Base-by-base conservation (phyloP, 1,284 basidiomycete genomes). In the Spongiforma sp. region DNA sequence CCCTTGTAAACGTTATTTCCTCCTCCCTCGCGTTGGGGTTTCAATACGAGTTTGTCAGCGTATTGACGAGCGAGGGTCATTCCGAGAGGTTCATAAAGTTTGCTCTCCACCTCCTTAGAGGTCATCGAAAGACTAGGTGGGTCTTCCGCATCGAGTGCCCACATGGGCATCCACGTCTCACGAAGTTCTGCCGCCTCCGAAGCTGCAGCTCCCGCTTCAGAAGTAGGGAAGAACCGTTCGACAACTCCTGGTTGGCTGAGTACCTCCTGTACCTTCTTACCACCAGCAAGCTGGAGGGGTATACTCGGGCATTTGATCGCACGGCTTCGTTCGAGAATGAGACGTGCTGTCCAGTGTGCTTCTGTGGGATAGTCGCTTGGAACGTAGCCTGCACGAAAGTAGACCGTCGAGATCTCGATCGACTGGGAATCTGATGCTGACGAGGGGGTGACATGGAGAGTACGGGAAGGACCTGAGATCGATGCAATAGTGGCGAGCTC, bases 301-400 rank as follows among this genome's bases (percentile, higher is more conserved):
- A 99, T 87, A 2, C 89, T 89, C 0, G 97, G 97, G 73, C 96
- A 99, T 71, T 99, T 98, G 82, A 98, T 96, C 0, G 98, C 95
- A 41, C 77, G 80, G 19, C 91, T 93, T 33, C 87, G 82, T 74
- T 98, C 95, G 30, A 99, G 83, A 19, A 86, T 77, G 69, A 92
- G 85, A 4, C 96, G 89, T 3, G 89, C 91, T 5, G 80, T 76
- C 82, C 94, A 99, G 28, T 88, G 79, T 5, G 76, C 56, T 0
- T 82, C 73, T 0, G 86, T 84, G 0, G 87, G 84, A 78, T 93
- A 96, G 77, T 99, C 96, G 33, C 80, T 84, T 0, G 96, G 96
- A 5, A 88, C 88, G 79, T 99, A 99, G 26, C 93, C 95, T 2
- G 94, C 84, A 52, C 95, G 89, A 80, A 90, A 96, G 82, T 98